These are phyloP conservation scores for Lentinula boryana DNA, from an alignment of 768 basidiomycete species.

Conservation along the genomic window DNA sequence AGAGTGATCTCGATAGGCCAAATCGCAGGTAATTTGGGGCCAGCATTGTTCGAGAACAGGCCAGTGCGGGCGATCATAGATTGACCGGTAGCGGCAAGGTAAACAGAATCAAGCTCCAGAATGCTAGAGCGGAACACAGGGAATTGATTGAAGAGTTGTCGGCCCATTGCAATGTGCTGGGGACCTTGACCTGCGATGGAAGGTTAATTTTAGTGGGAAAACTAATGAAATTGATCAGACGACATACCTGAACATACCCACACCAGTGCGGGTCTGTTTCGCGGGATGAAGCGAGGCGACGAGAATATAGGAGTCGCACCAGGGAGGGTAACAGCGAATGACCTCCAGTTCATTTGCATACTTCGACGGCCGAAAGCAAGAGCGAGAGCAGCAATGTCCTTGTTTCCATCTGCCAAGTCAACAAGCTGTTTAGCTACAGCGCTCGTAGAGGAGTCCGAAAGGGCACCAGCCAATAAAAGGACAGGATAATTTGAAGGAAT, in stretches of 20 bases:
- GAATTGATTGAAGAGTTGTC: slow-evolving; percentile 26
- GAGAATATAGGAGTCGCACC: slow-evolving; percentile 15
- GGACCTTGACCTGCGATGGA: slow-evolving; percentile 32
- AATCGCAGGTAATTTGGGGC: slow-evolving; percentile 11
- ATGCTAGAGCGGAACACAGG: slow-evolving; percentile 32
- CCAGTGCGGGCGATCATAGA: slow-evolving; percentile 31
- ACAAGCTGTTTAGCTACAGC: slow-evolving; percentile 8
- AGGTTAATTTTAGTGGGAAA: slow-evolving; percentile 25
- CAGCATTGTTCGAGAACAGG: slow-evolving; percentile 23
- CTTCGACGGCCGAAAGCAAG: slow-evolving; percentile 24
- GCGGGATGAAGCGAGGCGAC: slow-evolving; percentile 20
- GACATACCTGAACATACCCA: slow-evolving; percentile 33
- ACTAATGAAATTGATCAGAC: slow-evolving; percentile 26
- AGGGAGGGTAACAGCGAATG: slow-evolving; percentile 15
- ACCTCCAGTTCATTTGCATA: slow-evolving; percentile 26
- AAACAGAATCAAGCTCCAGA: slow-evolving; percentile 28
- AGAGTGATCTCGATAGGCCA: slow-evolving; percentile 33
- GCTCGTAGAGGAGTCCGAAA: slow-evolving; percentile 26
- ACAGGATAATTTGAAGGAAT: slow-evolving; percentile 12
- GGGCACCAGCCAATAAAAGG: slow-evolving; percentile 27
- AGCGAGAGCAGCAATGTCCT: slow-evolving; percentile 9
- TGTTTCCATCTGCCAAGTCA: neutral
- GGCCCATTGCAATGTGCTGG: slow-evolving; percentile 33
- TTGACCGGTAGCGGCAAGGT: slow-evolving; percentile 21
- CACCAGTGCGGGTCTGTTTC: slow-evolving; percentile 21